Percentiles rank a stretch among this genome's conserved stretches.
Conservation (phyloP, 371 early-diverging fungal species). For the Massospora cicadina region DNA sequence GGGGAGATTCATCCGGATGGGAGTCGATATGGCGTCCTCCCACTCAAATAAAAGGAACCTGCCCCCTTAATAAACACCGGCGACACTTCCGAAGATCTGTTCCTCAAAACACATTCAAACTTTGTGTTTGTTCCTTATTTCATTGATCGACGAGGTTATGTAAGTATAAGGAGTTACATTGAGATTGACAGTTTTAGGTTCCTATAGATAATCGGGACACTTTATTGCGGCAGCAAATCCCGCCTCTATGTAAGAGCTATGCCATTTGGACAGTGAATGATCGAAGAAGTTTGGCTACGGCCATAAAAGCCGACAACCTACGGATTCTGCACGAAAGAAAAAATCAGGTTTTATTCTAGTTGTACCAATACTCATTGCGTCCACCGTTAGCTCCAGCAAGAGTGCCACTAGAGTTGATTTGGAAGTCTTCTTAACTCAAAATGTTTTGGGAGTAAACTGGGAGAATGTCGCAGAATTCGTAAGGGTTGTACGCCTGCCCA, state of each 20-base stretch:
- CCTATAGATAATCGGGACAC: conserved; percentile 30
- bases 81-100: not conserved
- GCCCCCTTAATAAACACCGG: not conserved
- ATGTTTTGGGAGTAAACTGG: conserved; percentile 50
- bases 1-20: not conserved
- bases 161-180: conserved; percentile 7
- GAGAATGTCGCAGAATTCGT: conserved; percentile 27
- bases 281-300: conserved; percentile 20
- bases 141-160: conserved; percentile 20
- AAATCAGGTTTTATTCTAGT: not conserved
- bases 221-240: conserved; percentile 16
- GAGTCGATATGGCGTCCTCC: not conserved
- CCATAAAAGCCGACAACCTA: conserved; percentile 24
- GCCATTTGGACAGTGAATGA: conserved; percentile 27
- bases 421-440: conserved; percentile 28
- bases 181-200: conserved; percentile 10
- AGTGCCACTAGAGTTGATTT: conserved; percentile 21
- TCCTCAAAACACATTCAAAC: not conserved
- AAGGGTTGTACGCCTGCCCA: not conserved
- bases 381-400: conserved; percentile 14
- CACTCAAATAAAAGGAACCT: not conserved
- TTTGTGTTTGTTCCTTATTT: conserved; percentile 24
- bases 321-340: conserved; percentile 8
- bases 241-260: conserved; percentile 17
- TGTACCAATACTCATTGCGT: conserved; percentile 16